Evolutionary conservation across 805 yeast genomes (phyloP).

Genomic region (Sugiyamaella floridensis): DNA sequence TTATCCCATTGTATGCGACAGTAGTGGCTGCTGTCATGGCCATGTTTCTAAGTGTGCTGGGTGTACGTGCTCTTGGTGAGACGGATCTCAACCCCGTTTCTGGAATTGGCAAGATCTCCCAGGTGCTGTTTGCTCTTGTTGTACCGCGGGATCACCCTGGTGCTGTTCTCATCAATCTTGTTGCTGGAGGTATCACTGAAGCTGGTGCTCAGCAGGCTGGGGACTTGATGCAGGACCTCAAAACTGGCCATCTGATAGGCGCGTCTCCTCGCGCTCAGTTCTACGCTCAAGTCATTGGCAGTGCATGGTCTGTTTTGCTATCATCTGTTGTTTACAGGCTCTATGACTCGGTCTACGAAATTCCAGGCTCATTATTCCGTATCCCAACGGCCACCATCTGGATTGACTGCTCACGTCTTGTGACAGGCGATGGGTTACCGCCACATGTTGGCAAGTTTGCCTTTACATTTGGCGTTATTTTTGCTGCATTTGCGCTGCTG

Average conservation of each 20-base stretch:
- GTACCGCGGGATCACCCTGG: slow-evolving; percentile 73
- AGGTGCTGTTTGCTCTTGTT: slow-evolving; percentile 74
- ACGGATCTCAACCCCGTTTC: slow-evolving; percentile 95
- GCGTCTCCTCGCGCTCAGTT: slow-evolving; percentile 93
- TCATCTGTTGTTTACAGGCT: slow-evolving; percentile 77
- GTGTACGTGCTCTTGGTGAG: slow-evolving; percentile 92
- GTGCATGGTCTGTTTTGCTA: slow-evolving; percentile 71
- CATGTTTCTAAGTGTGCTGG: slow-evolving; percentile 70
- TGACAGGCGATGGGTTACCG: slow-evolving; percentile 87
- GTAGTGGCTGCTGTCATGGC: slow-evolving; percentile 67
- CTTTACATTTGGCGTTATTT: slow-evolving; percentile 55
- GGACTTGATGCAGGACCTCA: slow-evolving; percentile 93
- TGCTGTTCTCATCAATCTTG: slow-evolving; percentile 72
- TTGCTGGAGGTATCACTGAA: slow-evolving; percentile 96
- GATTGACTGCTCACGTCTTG: slow-evolving; percentile 92
- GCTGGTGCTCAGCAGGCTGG: slow-evolving; percentile 99
- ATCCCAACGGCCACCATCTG: slow-evolving; percentile 94
- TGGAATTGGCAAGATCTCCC: slow-evolving; percentile 93
- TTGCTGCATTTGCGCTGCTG: slow-evolving; percentile 52
- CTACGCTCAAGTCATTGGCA: slow-evolving; percentile 81
- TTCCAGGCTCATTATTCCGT: slow-evolving; percentile 75
- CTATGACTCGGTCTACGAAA: slow-evolving; percentile 74
- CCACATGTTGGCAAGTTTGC: slow-evolving; percentile 67
- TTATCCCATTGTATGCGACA: slow-evolving; percentile 66
- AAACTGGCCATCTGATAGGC: slow-evolving; percentile 85